phyloP scores from a whole-genome alignment of 306 rosid species.

The Geum urbanum region DNA sequence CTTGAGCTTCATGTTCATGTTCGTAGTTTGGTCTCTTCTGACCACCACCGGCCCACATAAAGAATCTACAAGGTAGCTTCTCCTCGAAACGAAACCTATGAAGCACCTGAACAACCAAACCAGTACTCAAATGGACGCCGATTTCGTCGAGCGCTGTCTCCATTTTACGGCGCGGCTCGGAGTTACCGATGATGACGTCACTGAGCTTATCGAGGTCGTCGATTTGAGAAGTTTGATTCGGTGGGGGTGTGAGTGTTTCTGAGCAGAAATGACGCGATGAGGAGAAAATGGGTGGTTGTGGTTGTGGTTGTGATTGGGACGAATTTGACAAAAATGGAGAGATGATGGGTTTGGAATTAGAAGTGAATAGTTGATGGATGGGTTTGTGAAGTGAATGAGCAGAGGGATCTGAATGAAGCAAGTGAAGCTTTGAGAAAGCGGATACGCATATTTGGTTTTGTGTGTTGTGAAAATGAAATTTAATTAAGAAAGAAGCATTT shows the following conservation, averaged over 20 bases:
- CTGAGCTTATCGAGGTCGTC: constrained; percentile 42
- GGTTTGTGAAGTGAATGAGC: neutral
- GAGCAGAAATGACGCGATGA: constrained; percentile 42
- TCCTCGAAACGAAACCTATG: constrained; percentile 72
- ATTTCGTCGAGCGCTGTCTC: constrained; percentile 57
- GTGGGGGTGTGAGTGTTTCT: constrained; percentile 24
- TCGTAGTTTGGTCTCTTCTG: constrained; percentile 55
- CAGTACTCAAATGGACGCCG: constrained; percentile 49
- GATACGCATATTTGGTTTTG: neutral
- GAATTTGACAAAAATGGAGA: constrained; percentile 24
- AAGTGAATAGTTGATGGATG: too few species aligned
- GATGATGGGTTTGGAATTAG: too few species aligned
- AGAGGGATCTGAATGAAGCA: neutral
- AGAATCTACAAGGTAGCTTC: constrained; percentile 74
- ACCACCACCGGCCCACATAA: constrained; percentile 90
- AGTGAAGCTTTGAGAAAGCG: constrained; percentile 5
- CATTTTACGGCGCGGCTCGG: constrained; percentile 46
- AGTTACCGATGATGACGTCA: constrained; percentile 44
- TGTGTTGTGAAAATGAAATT: too few species aligned
- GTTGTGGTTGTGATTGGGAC: too few species aligned
- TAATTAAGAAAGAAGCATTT: too few species aligned
- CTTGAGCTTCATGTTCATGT: constrained; percentile 60
- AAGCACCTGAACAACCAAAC: constrained; percentile 61
- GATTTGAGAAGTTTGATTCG: constrained; percentile 33
- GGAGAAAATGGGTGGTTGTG: too few species aligned